Conservation (phyloP, 179 eudicot genomes). For the Carnegiea gigantea region DNA sequence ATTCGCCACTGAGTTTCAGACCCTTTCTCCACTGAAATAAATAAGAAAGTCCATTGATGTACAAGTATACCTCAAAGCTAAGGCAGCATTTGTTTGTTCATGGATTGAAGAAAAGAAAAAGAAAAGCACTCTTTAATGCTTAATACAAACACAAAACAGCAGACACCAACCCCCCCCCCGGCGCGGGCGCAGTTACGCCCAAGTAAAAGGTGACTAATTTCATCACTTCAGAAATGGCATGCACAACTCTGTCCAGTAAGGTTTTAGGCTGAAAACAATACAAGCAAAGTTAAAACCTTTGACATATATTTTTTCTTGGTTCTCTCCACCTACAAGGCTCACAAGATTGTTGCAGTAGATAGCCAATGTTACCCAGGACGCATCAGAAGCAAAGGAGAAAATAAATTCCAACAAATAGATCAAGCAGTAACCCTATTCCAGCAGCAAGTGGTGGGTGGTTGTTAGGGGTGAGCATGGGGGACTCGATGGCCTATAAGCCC, state of each 20-base stretch:
- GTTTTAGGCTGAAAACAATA: not conserved
- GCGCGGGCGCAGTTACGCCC: too few species aligned
- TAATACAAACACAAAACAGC: not conserved
- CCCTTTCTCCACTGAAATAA: conserved; percentile 84
- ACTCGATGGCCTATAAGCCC: not conserved
- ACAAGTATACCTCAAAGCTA: not conserved
- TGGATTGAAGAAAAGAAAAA: not conserved
- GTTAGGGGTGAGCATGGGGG: too few species aligned
- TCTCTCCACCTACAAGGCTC: not conserved
- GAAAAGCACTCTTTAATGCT: not conserved
- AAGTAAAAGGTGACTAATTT: too few species aligned
- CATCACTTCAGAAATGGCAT: too few species aligned
- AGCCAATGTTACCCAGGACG: not conserved
- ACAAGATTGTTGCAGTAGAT: not conserved
- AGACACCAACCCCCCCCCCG: not conserved
- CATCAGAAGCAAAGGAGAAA: not conserved
- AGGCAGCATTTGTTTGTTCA: not conserved
- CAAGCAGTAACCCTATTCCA: not conserved
- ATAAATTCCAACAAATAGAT: not conserved
- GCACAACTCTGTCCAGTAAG: too few species aligned
- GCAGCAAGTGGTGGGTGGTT: too few species aligned
- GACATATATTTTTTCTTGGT: not conserved
- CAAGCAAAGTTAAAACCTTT: not conserved
- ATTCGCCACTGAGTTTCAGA: conserved; percentile 85
- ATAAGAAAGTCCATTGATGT: conserved; percentile 10